These are phyloP conservation scores for Globisporangium yorkense DNA, from an alignment of 352 stramenopile genomes.

Conservation along the genomic window DNA sequence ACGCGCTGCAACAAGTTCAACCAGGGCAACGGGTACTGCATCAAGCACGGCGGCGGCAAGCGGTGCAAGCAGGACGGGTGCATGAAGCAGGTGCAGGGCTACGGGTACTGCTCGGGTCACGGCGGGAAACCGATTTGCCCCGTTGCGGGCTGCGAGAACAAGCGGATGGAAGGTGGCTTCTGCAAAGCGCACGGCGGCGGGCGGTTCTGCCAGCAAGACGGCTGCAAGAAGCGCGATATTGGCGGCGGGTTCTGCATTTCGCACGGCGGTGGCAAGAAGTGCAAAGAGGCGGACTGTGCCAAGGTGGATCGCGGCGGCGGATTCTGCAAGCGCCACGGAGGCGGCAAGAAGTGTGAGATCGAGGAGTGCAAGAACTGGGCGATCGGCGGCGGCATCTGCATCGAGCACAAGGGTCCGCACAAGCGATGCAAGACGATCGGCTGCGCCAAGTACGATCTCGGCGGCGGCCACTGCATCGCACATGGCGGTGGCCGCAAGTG, in stretches of 20 bases:
- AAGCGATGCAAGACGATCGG: constrained; percentile 77
- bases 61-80: constrained; percentile 79
- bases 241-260: constrained; percentile 81
- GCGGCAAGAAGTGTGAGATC: constrained; percentile 80
- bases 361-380: constrained; percentile 79
- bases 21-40: constrained; percentile 80
- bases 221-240: constrained; percentile 82
- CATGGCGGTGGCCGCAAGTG: constrained; percentile 83
- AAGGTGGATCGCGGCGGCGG: constrained; percentile 80
- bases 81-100: constrained; percentile 78
- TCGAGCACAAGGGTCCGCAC: constrained; percentile 69
- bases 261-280: constrained; percentile 86
- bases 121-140: constrained; percentile 76
- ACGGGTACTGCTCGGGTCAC: constrained; percentile 80
- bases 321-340: constrained; percentile 78
- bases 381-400: constrained; percentile 68
- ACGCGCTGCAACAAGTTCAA: constrained; percentile 81
- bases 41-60: constrained; percentile 80
- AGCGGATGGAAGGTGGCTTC: constrained; percentile 80
- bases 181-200: constrained; percentile 84
- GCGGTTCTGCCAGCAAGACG: constrained; percentile 62
- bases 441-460: constrained; percentile 78
- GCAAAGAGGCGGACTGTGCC: constrained; percentile 50
- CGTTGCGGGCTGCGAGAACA: constrained; percentile 72
- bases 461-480: constrained; percentile 78